Percentiles rank a stretch among this genome's conserved stretches.
Evolutionary conservation across 169 alveolate genomes (phyloP).

Genomic region (Perkinsus olseni): DNA sequence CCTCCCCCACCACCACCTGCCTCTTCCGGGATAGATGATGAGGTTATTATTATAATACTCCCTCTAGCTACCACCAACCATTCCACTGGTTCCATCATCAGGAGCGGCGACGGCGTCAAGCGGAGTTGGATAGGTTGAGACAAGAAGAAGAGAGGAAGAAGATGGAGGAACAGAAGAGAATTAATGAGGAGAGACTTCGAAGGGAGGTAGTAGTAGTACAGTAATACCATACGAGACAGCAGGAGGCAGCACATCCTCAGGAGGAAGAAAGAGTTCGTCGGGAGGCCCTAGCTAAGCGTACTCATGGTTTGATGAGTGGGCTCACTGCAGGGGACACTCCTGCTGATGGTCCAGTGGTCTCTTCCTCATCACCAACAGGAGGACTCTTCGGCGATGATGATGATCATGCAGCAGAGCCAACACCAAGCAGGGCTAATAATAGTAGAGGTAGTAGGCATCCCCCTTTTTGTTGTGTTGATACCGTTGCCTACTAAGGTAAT

Average conservation of each 20-base stretch:
- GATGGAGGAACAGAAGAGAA: not conserved
- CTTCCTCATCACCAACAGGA: not conserved
- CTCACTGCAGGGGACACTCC: not conserved
- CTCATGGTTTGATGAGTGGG: not conserved
- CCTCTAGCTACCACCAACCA: no score
- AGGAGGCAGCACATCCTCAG: no score
- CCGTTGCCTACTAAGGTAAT: not conserved
- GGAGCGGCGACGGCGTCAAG: not conserved
- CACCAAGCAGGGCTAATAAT: not conserved
- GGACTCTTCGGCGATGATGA: not conserved
- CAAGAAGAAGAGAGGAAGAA: not conserved
- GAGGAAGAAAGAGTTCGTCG: not conserved
- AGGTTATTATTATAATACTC: not conserved
- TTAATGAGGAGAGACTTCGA: not conserved
- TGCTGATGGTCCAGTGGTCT: not conserved
- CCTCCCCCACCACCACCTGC: not conserved
- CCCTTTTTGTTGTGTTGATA: no score
- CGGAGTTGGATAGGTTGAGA: not conserved
- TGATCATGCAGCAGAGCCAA: not conserved
- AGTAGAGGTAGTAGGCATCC: not conserved
- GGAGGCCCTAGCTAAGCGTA: not conserved
- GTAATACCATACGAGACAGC: no score
- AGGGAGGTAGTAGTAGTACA: not conserved
- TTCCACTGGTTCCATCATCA: no score
- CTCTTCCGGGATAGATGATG: not conserved